Evolutionary conservation across 2,329 filamentous ascomycete genomes (phyloP).

Genomic region (Claviceps sp.): DNA sequence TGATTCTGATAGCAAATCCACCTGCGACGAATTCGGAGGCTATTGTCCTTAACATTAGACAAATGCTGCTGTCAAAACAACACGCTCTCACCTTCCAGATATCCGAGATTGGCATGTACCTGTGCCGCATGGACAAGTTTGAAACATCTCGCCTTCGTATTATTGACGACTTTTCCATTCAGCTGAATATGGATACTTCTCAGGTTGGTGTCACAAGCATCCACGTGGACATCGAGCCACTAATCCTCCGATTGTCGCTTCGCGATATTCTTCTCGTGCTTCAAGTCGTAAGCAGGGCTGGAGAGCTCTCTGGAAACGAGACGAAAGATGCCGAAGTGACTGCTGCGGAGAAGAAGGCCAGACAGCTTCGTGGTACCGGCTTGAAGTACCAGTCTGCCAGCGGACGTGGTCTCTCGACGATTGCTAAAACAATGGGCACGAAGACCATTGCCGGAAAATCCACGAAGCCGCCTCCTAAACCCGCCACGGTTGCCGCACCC

Average conservation of each 20-base stretch:
- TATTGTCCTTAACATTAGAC: constrained; percentile 87
- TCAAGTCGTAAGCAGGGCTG: constrained; percentile 83
- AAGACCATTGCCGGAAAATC: constrained; percentile 22
- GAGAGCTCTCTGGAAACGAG: constrained; percentile 64
- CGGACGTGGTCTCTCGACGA: constrained; percentile 39
- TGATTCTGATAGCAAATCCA: constrained; percentile 93
- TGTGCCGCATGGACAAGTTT: constrained; percentile 97
- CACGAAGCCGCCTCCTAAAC: constrained; percentile 11
- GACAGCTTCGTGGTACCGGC: constrained; percentile 35
- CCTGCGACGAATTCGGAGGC: constrained; percentile 83
- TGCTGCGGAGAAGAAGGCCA: constrained; percentile 39
- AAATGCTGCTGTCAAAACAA: constrained; percentile 84
- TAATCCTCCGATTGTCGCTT: constrained; percentile 79
- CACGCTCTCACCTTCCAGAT: constrained; percentile 89
- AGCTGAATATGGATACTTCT: constrained; percentile 70
- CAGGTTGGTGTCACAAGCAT: constrained; percentile 58
- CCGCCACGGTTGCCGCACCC: constrained; percentile 4
- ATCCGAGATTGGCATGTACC: constrained; percentile 91
- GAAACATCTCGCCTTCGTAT: constrained; percentile 83
- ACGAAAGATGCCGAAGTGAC: constrained; percentile 27
- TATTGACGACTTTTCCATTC: constrained; percentile 89
- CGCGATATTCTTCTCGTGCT: constrained; percentile 89
- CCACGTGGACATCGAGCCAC: constrained; percentile 75
- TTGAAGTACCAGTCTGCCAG: constrained; percentile 44
- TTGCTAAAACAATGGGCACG: constrained; percentile 28